A percentile compares a stretch with the other conserved stretches of the same genome.
Evolutionary conservation across 2,329 filamentous ascomycete genomes (phyloP).

Genomic region (Verticillium longisporum): DNA sequence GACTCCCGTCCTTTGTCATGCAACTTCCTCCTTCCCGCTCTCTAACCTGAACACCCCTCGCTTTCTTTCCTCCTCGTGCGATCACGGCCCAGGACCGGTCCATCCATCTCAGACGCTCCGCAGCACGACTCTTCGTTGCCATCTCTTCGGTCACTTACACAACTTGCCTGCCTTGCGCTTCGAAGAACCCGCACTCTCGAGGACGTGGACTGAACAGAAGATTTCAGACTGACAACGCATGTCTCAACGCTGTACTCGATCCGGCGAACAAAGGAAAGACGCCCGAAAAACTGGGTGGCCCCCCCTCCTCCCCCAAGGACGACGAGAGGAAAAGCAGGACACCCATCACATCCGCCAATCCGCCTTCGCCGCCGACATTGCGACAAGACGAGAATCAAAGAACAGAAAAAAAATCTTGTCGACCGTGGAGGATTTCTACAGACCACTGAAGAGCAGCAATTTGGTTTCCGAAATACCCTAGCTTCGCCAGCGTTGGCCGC

Average conservation of each 20-base stretch:
- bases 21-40: background rate
- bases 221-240: background rate
- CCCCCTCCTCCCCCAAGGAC: background rate
- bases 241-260: background rate
- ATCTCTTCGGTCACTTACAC: background rate
- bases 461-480: background rate
- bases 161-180: background rate
- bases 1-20: background rate
- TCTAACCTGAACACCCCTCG: background rate
- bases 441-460: background rate
- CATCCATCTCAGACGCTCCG: background rate
- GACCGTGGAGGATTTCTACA: background rate
- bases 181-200: background rate
- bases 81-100: background rate
- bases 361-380: background rate
- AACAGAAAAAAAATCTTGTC: background rate
- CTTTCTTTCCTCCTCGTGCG: background rate
- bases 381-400: background rate
- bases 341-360: background rate
- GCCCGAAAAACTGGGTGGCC: background rate
- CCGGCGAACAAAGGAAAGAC: background rate
- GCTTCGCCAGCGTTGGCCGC: background rate
- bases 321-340: background rate
- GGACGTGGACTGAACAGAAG: background rate
- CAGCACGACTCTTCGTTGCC: background rate